phyloP scores from a whole-genome alignment of 305 asterid species.

The Caryopteris hybrid region DNA sequence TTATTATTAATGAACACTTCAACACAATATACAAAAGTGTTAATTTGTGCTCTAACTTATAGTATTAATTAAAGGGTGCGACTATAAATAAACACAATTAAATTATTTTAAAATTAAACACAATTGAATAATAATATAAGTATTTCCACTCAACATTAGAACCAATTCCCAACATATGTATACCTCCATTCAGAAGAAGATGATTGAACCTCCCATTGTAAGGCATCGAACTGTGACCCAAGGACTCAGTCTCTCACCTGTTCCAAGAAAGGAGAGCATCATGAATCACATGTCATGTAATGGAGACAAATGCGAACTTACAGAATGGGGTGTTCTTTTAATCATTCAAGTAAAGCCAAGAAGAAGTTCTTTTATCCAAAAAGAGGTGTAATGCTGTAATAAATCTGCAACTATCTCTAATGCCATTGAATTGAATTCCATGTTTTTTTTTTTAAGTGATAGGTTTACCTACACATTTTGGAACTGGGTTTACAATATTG shows the following conservation, averaged over 20 bases:
- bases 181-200: slow-evolving; percentile 52
- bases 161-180: neutral
- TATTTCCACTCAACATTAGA: neutral
- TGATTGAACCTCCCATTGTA: slow-evolving; percentile 71
- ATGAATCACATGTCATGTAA: neutral
- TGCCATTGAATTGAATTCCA: neutral
- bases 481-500: too few species aligned
- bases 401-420: neutral
- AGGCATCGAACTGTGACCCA: slow-evolving; percentile 86
- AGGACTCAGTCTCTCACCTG: slow-evolving; percentile 90
- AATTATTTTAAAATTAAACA: too few species aligned
- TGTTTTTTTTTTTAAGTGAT: too few species aligned
- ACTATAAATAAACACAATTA: too few species aligned
- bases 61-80: too few species aligned
- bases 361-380: neutral
- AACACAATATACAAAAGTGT: too few species aligned
- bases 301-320: neutral
- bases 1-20: too few species aligned
- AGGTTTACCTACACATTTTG: too few species aligned
- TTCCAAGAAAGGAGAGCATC: neutral
- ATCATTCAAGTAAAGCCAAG: slow-evolving; percentile 6
- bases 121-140: too few species aligned
- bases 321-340: neutral
- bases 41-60: too few species aligned
- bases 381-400: neutral